These are phyloP conservation scores for Vitis amurensis DNA, from an alignment of 164 flowering plant genomes.

Conservation along the genomic window DNA sequence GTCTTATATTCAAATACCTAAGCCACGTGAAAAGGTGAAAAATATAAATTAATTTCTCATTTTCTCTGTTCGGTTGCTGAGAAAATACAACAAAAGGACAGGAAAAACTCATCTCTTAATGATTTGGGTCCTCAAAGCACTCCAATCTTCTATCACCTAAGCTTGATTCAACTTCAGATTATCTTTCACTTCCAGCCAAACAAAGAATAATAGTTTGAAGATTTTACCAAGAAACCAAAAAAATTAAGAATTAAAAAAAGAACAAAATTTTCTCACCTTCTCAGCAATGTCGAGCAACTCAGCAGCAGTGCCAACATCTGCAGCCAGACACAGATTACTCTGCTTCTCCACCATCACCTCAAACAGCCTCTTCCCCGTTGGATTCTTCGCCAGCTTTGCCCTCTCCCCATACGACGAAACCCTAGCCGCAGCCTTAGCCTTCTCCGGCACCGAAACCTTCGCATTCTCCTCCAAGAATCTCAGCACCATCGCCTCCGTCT, in stretches of 20 bases:
- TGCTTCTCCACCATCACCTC: slow-evolving; percentile 83
- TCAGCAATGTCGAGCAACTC: slow-evolving; percentile 79
- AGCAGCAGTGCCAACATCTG: slow-evolving; percentile 78
- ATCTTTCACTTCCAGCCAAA: no score
- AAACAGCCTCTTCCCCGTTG: slow-evolving; percentile 74
- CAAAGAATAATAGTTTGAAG: neutral
- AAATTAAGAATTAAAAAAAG: neutral
- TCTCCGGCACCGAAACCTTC: slow-evolving; percentile 54
- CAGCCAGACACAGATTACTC: slow-evolving; percentile 85
- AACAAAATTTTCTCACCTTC: slow-evolving; percentile 40
- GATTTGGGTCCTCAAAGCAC: no score
- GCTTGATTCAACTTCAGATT: no score
- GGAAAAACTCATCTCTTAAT: no score
- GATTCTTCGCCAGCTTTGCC: slow-evolving; percentile 65
- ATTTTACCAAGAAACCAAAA: no score
- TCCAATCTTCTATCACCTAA: no score
- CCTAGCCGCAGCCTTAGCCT: slow-evolving; percentile 10
- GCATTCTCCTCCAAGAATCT: slow-evolving; percentile 72
- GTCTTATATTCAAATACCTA: no score
- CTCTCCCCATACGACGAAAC: slow-evolving; percentile 57
- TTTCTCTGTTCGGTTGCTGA: no score
- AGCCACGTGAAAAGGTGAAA: no score
- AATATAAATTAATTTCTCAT: no score
- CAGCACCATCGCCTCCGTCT: slow-evolving; percentile 43
- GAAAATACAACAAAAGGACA: no score